Evolutionary conservation across 768 basidiomycete species (phyloP).

Genomic region (Kwoniella dendrophila): DNA sequence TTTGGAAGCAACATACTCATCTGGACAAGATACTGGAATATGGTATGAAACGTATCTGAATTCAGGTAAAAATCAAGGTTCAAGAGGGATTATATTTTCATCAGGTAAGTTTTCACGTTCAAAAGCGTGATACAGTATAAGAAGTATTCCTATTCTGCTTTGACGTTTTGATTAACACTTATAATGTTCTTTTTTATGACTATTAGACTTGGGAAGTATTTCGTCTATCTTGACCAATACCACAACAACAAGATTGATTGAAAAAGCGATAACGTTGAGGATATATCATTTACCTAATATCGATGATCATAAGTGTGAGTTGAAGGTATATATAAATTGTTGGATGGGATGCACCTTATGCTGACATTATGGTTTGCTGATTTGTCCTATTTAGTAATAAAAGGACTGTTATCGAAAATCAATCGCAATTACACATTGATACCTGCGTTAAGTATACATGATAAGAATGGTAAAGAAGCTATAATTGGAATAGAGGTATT

Average conservation of each 20-base stretch:
- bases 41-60: conserved; percentile 33
- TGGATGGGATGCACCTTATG: neutral
- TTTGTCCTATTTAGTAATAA: too few species aligned
- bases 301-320: neutral
- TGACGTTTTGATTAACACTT: neutral
- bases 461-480: conserved; percentile 12
- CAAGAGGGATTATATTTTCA: conserved; percentile 24
- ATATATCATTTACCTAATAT: conserved; percentile 17
- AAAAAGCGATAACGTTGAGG: conserved; percentile 8
- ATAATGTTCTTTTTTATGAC: neutral
- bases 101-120: conserved; percentile 2
- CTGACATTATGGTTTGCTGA: neutral
- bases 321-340: neutral
- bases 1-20: conserved; percentile 18
- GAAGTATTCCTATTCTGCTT: neutral
- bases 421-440: conserved; percentile 23
- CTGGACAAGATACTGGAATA: neutral
- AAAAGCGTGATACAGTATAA: neutral
- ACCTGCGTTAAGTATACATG: conserved; percentile 28
- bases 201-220: neutral
- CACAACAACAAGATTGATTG: neutral
- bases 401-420: neutral
- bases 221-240: neutral
- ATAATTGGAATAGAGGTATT: conserved; percentile 33
- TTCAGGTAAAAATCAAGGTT: conserved; percentile 18